phyloP scores from a whole-genome alignment of 2,329 filamentous ascomycete genomes.

The Phoma herbarum region DNA sequence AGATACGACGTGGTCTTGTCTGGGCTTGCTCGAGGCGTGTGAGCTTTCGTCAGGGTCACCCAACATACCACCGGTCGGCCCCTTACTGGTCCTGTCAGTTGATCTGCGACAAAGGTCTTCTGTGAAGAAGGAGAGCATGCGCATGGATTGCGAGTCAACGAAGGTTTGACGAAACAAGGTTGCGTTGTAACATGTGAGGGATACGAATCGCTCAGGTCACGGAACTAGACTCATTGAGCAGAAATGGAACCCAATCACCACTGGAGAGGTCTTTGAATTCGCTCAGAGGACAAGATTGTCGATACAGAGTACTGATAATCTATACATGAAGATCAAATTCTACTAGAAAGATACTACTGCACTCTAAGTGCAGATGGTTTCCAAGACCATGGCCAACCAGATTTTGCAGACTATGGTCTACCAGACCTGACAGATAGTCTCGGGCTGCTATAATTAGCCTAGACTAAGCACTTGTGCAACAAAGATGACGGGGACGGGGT shows the following conservation, averaged over 20 bases:
- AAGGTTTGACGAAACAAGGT: not conserved
- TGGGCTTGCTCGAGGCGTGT: not conserved
- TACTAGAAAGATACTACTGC: not conserved
- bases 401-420: not conserved
- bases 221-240: not conserved
- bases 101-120: not conserved
- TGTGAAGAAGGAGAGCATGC: not conserved
- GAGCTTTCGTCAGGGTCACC: not conserved
- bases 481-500: not conserved
- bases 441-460: not conserved
- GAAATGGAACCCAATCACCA: not conserved
- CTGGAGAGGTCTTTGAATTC: not conserved
- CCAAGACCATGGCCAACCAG: not conserved
- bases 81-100: not conserved
- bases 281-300: not conserved
- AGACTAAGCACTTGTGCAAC: not conserved
- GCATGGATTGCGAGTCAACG: not conserved
- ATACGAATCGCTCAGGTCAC: not conserved
- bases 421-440: not conserved
- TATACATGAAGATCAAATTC: not conserved
- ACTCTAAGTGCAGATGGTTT: not conserved
- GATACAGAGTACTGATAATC: too few species aligned
- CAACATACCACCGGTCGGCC: not conserved
- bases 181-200: not conserved
- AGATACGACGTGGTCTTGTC: not conserved